Percentiles rank a stretch among this genome's conserved stretches.
Evolutionary conservation across 2,329 filamentous ascomycete genomes (phyloP).

Genomic region (Purpureocillium takamizusanense): DNA sequence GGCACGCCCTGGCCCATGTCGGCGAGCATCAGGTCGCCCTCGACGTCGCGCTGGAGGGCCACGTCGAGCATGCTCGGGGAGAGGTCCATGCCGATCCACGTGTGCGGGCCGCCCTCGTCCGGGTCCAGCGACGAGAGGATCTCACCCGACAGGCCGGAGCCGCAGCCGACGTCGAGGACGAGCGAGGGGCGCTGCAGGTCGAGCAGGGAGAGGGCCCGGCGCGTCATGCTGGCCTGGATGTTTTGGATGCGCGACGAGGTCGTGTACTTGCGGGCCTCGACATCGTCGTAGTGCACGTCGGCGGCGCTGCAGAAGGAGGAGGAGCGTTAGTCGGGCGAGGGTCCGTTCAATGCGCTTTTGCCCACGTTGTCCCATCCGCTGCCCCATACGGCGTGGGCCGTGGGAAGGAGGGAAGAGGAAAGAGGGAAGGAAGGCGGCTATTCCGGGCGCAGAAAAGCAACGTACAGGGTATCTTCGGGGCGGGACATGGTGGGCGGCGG

Average conservation of each 20-base stretch:
- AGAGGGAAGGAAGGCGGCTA: no score
- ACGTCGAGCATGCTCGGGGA: constrained; percentile 94
- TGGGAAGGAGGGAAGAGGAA: no score
- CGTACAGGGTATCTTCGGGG: constrained; percentile 87
- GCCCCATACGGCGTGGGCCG: no score
- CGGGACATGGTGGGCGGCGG: constrained; percentile 74
- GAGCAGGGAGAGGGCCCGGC: constrained; percentile 86
- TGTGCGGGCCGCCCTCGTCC: constrained; percentile 74
- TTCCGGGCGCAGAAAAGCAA: constrained; percentile 1
- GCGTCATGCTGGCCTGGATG: constrained; percentile 91
- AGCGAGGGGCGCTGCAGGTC: constrained; percentile 70
- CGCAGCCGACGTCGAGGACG: constrained; percentile 94
- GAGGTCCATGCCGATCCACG: constrained; percentile 97
- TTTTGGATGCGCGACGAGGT: constrained; percentile 91
- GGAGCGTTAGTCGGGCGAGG: no score
- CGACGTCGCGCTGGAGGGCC: constrained; percentile 81
- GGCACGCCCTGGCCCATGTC: constrained; percentile 95
- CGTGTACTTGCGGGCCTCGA: constrained; percentile 94
- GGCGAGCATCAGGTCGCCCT: constrained; percentile 86
- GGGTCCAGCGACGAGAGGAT: constrained; percentile 68
- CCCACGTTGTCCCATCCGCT: no score
- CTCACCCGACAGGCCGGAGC: constrained; percentile 87
- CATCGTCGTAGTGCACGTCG: constrained; percentile 95
- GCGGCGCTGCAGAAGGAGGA: constrained; percentile 70
- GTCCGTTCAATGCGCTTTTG: no score